These are phyloP conservation scores for Massariosphaeria phaeospora DNA, from an alignment of 495 filamentous ascomycete species.

Conservation along the genomic window DNA sequence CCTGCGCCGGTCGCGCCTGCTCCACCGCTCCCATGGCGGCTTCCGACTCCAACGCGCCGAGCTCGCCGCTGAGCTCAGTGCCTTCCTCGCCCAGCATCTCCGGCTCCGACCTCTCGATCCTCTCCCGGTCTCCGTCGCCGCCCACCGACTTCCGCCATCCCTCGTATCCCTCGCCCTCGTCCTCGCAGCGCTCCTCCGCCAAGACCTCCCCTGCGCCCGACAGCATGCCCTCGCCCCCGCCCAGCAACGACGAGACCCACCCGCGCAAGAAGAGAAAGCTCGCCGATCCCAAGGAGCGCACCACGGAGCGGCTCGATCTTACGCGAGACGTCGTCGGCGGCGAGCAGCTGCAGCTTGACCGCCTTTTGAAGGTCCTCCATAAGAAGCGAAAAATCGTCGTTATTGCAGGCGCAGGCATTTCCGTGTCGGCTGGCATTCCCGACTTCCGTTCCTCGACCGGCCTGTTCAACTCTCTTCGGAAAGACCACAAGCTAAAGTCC, in stretches of 20 bases:
- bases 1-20: conserved; percentile 23
- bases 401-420: conserved; percentile 93
- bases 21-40: conserved; percentile 41
- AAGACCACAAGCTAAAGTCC: conserved; percentile 82
- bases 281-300: conserved; percentile 65
- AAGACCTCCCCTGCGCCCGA: conserved; percentile 38
- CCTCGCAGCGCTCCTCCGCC: conserved; percentile 52
- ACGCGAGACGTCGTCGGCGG: conserved; percentile 45
- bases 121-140: conserved; percentile 51
- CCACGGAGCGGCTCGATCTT: conserved; percentile 71
- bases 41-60: conserved; percentile 43
- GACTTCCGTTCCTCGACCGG: conserved; percentile 91
- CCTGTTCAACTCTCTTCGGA: conserved; percentile 75
- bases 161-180: conserved; percentile 51
- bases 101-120: conserved; percentile 12
- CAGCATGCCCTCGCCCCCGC: conserved; percentile 27
- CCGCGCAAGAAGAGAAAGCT: conserved; percentile 71
- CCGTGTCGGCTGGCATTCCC: conserved; percentile 91
- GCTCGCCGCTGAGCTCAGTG: conserved; percentile 55
- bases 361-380: conserved; percentile 69
- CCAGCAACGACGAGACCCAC: conserved; percentile 49
- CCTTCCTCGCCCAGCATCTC: conserved; percentile 28
- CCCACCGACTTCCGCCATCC: conserved; percentile 36
- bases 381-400: conserved; percentile 94
- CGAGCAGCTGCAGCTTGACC: conserved; percentile 57